A percentile compares a stretch with the other conserved stretches of the same genome.
These are phyloP conservation scores for Aspergillus sp. DNA, from an alignment of 2,329 filamentous ascomycete genomes.

Conservation along the genomic window DNA sequence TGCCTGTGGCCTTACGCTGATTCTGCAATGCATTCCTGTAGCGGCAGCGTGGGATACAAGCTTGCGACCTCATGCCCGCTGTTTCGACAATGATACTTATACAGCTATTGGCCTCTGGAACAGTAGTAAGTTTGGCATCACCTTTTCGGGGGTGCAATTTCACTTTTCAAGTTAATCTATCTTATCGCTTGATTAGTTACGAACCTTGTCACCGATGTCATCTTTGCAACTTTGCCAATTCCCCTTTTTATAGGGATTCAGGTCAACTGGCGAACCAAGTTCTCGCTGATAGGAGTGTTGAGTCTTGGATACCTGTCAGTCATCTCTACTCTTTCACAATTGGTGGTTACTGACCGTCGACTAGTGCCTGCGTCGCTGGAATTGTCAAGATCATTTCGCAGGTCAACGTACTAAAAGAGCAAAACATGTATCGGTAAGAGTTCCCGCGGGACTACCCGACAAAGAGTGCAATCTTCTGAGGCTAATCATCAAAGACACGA, in stretches of 20 bases:
- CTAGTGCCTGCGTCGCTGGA: constrained; percentile 44
- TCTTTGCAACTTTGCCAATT: constrained; percentile 48
- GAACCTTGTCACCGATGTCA: constrained; percentile 49
- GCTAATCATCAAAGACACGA: constrained; percentile 11
- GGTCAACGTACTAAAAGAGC: constrained; percentile 28
- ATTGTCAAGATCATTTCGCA: constrained; percentile 40
- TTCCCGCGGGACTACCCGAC: no score
- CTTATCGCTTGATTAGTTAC: constrained; percentile 30
- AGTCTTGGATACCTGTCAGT: constrained; percentile 48
- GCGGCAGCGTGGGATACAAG: constrained; percentile 48
- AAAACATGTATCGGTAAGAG: constrained; percentile 38
- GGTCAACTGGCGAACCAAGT: constrained; percentile 30
- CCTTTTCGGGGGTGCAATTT: no score
- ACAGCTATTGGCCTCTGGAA: constrained; percentile 35
- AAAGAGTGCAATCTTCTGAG: no score
- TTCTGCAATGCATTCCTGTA: constrained; percentile 53
- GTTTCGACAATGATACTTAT: constrained; percentile 46
- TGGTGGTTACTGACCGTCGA: not conserved
- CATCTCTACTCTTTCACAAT: not conserved
- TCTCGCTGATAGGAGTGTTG: constrained; percentile 47
- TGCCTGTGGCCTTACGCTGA: constrained; percentile 48
- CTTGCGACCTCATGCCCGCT: constrained; percentile 43
- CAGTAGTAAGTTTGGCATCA: constrained; percentile 35
- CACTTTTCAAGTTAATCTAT: not conserved
- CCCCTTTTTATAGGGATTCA: constrained; percentile 42